Conservation (phyloP, 2,329 filamentous ascomycete species). For the Apiospora kogelbergensis region DNA sequence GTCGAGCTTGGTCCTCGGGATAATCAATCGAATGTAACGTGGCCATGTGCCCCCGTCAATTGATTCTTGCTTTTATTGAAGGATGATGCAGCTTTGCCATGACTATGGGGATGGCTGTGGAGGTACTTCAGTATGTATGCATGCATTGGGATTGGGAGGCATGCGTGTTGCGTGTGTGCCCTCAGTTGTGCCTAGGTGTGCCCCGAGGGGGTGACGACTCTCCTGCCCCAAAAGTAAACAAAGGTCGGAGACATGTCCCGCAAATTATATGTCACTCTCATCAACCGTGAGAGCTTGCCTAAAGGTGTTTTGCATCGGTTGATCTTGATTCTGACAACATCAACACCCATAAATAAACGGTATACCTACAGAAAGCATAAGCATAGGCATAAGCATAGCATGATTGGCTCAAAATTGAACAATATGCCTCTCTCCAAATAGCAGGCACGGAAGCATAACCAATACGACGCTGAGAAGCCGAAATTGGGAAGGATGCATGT, state of each 20-base stretch:
- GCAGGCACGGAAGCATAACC: neutral
- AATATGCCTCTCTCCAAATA: neutral
- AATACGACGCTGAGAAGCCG: neutral
- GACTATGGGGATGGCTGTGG: neutral
- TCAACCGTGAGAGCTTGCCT: neutral
- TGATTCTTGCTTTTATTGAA: neutral
- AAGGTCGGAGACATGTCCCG: neutral
- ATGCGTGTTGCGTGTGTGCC: neutral
- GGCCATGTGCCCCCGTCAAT: neutral
- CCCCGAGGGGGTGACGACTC: neutral
- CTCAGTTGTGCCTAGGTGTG: neutral
- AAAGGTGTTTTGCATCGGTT: neutral
- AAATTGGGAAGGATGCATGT: conserved; percentile 2
- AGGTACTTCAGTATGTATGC: neutral
- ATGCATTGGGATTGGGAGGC: neutral
- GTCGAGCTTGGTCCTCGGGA: neutral
- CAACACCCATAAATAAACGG: neutral
- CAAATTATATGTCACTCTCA: neutral
- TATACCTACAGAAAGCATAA: too few relatives aligned
- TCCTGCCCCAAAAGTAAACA: neutral
- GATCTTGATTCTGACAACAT: neutral
- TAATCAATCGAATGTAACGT: conserved; percentile 3
- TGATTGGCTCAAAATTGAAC: neutral
- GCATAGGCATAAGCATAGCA: neutral
- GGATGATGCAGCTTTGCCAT: neutral